Evolutionary conservation across 2,329 filamentous ascomycete species (phyloP), one percentile per base, ranked within the genome.

Genomic region (Aspergillus niger): DNA sequence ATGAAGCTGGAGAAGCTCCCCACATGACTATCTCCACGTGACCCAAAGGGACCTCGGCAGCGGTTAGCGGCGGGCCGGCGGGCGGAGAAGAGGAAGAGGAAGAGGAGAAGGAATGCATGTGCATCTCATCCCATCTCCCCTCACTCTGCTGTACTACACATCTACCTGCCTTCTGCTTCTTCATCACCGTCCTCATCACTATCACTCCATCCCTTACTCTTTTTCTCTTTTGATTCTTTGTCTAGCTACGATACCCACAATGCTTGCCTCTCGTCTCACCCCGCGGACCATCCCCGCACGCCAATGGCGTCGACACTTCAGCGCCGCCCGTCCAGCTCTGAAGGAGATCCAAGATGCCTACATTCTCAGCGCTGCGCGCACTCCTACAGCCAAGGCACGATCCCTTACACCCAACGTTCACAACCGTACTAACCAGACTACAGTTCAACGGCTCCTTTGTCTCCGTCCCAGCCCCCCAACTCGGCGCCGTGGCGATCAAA

Each of bases 391-490:
- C 67, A 96, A 95, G 82, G 93, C 95, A 76, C 54, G 8, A 73
- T 64, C 5, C 26, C 7, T 15, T 24, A n/a, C 13, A 11, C 15
- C 24, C 15, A n/a, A 5, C 38, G 3, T 7, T 20, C 10, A 30
- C 52, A n/a, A 8, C 32, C 11, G 15, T 32, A 20, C 26, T 30
- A 53, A 53, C 13, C 26, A 10, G 5, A 3, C 7, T n/a, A 13
- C 60, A 97, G 92, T 97, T 98, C 85, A 97, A 98, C 80, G 95
- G 95, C 73, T 89, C 91, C 15, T 95, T 96, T 76, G 84, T 90
- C 48, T 90, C 85, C 50, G 87, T 98, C 32, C 83, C 92, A 3
- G 94, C 93, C 8, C 90, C 95, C n/a, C 85, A 91, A 72, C 89
- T 99, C 50, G 95, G 91, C 67, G 92, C 94, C 30, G 88, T 89